Conservation (phyloP, 768 basidiomycete species). For the Amanita exitialis region DNA sequence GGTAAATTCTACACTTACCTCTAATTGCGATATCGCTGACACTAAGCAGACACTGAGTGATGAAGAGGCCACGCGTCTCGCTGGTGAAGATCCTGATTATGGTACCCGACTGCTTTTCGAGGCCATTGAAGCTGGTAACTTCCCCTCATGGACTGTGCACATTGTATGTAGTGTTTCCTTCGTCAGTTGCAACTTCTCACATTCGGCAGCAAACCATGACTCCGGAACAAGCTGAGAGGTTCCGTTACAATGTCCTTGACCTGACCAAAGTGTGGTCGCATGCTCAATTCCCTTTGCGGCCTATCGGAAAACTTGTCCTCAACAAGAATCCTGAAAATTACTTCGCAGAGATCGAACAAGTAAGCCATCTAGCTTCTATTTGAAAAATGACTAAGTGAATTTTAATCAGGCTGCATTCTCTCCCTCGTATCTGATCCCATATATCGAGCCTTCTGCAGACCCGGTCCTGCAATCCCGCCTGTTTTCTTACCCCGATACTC, state of each 20-base stretch:
- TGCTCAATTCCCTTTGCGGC: constrained; percentile 76
- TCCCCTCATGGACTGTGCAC: constrained; percentile 84
- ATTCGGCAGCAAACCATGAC: constrained; percentile 80
- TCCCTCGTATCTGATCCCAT: constrained; percentile 80
- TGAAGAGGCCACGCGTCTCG: constrained; percentile 52
- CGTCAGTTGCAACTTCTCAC: not conserved
- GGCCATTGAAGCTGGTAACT: constrained; percentile 71
- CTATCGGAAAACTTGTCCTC: constrained; percentile 76
- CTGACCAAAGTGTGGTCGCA: constrained; percentile 93
- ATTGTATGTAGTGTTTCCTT: constrained; percentile 38
- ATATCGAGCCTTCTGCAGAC: constrained; percentile 85
- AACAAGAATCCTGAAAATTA: constrained; percentile 77
- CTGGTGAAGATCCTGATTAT: constrained; percentile 78
- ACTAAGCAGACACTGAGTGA: constrained; percentile 52
- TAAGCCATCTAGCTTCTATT: constrained; percentile 22
- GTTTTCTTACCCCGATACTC: constrained; percentile 91
- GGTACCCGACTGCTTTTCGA: constrained; percentile 72
- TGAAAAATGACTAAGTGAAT: not conserved
- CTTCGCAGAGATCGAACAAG: constrained; percentile 94
- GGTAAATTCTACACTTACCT: constrained; percentile 25
- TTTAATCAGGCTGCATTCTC: constrained; percentile 62
- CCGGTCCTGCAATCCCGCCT: constrained; percentile 91
- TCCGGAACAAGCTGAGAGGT: constrained; percentile 79
- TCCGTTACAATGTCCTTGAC: constrained; percentile 86
- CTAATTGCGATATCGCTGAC: not conserved